phyloP scores from a whole-genome alignment of 2,329 filamentous ascomycete species.

The Ceratocystiopsis minuta region DNA sequence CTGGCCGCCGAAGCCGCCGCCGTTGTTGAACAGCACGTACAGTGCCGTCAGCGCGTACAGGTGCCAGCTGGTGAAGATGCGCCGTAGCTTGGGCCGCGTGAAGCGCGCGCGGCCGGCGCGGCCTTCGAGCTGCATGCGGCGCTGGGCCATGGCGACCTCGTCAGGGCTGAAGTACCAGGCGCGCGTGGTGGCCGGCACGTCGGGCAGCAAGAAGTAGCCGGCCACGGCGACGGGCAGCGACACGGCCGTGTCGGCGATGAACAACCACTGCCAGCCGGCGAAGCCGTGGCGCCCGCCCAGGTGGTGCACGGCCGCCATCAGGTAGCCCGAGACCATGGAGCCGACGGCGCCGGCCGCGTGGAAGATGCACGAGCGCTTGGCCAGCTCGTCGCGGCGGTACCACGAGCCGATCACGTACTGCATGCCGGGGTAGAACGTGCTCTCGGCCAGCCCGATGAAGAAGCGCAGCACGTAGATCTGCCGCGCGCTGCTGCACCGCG shows the following conservation, averaged over 20 bases:
- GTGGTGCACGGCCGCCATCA: constrained; percentile 32
- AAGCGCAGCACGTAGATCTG: constrained; percentile 25
- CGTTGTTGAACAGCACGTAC: constrained; percentile 50
- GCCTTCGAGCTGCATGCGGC: constrained; percentile 26
- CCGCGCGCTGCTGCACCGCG: constrained; percentile 14
- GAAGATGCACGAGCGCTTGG: constrained; percentile 31
- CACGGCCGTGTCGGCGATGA: constrained; percentile 39
- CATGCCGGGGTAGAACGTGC: constrained; percentile 21
- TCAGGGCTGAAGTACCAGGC: constrained; percentile 20
- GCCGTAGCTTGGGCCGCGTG: constrained; percentile 32
- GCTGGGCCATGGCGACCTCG: constrained; percentile 21
- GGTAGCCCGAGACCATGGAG: constrained; percentile 38
- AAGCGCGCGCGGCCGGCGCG: constrained; percentile 23
- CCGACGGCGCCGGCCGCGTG: constrained; percentile 32
- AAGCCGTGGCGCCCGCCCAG: constrained; percentile 30
- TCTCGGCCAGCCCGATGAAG: constrained; percentile 24
- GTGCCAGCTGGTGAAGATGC: constrained; percentile 46
- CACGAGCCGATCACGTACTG: constrained; percentile 27
- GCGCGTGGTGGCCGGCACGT: constrained; percentile 21
- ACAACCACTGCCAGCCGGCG: constrained; percentile 37
- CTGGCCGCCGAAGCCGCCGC: constrained; percentile 20
- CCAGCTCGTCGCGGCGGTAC: constrained; percentile 27
- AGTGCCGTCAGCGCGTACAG: constrained; percentile 39
- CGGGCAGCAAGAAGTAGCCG: constrained; percentile 27
- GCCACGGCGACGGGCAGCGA: constrained; percentile 35